Evolutionary conservation across 768 basidiomycete genomes (phyloP).

Genomic region (Myochromella boudieri): DNA sequence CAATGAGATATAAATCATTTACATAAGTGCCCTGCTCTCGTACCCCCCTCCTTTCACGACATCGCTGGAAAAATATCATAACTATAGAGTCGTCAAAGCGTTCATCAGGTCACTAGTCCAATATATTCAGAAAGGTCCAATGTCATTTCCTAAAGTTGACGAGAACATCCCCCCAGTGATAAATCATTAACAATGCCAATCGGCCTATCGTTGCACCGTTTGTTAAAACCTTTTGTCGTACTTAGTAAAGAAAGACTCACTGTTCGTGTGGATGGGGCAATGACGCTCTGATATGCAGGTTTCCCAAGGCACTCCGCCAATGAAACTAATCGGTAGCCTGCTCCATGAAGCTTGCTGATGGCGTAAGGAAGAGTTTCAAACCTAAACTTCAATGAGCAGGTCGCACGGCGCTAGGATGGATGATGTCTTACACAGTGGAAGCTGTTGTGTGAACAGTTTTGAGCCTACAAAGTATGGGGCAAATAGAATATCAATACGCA

Average conservation of each 20-base stretch:
- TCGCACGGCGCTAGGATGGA: not conserved
- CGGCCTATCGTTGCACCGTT: constrained; percentile 1
- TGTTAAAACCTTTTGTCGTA: too few species aligned
- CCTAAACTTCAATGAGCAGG: constrained; percentile 16
- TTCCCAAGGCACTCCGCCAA: constrained; percentile 42
- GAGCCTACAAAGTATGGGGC: not conserved
- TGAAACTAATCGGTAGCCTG: constrained; percentile 43
- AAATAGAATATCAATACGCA: constrained; percentile 14
- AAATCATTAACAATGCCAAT: constrained; percentile 12
- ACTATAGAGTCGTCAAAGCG: too few species aligned
- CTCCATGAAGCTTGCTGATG: constrained; percentile 33
- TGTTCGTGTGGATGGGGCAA: constrained; percentile 25
- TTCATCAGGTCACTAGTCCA: too few species aligned
- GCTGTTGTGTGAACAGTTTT: constrained; percentile 12
- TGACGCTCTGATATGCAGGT: constrained; percentile 35
- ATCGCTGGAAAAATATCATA: too few species aligned
- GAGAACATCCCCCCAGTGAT: too few species aligned
- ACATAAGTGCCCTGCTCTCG: too few species aligned
- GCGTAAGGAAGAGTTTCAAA: constrained; percentile 37
- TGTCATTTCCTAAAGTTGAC: too few species aligned
- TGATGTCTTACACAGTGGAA: constrained; percentile 21
- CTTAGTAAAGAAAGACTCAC: constrained; percentile 23
- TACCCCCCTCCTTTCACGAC: too few species aligned
- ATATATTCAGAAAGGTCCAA: too few species aligned
- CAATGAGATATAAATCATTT: too few species aligned